Conservation (phyloP, 2,329 filamentous ascomycete species). For the Ceratocystis alfenasii region DNA sequence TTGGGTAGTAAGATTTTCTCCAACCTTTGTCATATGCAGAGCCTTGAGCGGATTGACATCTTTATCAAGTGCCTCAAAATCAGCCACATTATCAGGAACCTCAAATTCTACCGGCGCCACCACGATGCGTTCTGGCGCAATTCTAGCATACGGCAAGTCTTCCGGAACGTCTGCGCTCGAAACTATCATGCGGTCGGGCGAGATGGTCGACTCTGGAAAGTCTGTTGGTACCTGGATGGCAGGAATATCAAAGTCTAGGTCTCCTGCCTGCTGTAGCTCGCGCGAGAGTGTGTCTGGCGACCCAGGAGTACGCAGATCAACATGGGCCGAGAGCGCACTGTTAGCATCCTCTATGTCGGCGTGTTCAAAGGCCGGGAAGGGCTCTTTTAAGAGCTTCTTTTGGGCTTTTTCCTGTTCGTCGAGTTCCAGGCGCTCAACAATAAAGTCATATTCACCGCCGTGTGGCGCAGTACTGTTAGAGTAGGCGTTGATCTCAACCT, state of each 20-base stretch:
- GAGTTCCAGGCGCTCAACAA: slow-evolving; percentile 3
- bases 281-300: slow-evolving; percentile 1
- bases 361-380: background rate
- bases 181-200: slow-evolving; percentile 13
- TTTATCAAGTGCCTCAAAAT: slow-evolving; percentile 5
- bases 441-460: slow-evolving; percentile 11
- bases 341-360: slow-evolving; percentile 14
- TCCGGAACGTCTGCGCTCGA: background rate
- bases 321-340: background rate
- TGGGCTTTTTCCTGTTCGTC: background rate
- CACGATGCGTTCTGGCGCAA: slow-evolving; percentile 5
- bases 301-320: background rate
- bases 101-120: background rate
- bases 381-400: background rate
- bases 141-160: slow-evolving; percentile 1
- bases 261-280: background rate
- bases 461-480: background rate
- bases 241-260: background rate
- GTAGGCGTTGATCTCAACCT: slow-evolving; percentile 11
- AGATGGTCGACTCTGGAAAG: background rate
- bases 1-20: background rate
- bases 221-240: background rate
- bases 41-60: background rate
- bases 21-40: background rate
- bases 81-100: slow-evolving; percentile 10